These are phyloP conservation scores for Cyclocybe aegerita DNA, from an alignment of 768 basidiomycete species.

Conservation along the genomic window DNA sequence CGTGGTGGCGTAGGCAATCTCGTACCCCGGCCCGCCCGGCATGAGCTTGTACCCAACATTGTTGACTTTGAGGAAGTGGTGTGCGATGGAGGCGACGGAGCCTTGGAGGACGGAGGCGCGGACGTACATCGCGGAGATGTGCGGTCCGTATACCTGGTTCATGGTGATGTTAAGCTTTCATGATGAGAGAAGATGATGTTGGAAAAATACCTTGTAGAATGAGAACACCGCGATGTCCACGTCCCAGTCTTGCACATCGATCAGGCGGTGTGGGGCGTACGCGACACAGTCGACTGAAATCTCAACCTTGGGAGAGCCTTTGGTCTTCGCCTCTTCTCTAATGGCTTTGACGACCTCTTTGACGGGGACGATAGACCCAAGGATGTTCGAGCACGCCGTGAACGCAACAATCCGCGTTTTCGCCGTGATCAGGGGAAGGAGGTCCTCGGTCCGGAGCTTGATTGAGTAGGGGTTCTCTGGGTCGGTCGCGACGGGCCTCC, in stretches of 20 bases:
- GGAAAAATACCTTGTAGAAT: constrained; percentile 63
- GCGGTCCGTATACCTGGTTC: constrained; percentile 70
- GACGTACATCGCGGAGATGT: constrained; percentile 66
- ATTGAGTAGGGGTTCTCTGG: constrained; percentile 69
- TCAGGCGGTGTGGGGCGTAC: constrained; percentile 69
- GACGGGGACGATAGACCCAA: constrained; percentile 66
- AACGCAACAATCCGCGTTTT: constrained; percentile 75
- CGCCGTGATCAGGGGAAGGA: constrained; percentile 59
- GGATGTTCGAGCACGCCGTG: constrained; percentile 73
- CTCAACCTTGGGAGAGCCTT: constrained; percentile 61
- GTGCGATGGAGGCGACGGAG: constrained; percentile 59
- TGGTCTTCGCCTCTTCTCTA: constrained; percentile 46
- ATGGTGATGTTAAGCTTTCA: neutral
- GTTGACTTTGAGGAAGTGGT: constrained; percentile 64
- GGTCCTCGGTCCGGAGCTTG: constrained; percentile 47
- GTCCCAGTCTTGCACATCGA: constrained; percentile 78
- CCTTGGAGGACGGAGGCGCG: constrained; percentile 44
- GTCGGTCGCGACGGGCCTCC: constrained; percentile 49
- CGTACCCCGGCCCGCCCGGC: constrained; percentile 75
- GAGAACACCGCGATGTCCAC: constrained; percentile 73
- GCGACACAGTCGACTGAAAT: constrained; percentile 77
- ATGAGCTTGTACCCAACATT: constrained; percentile 60
- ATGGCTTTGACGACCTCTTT: constrained; percentile 53
- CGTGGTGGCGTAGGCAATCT: constrained; percentile 60
- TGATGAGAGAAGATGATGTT: neutral